phyloP scores from a whole-genome alignment of 306 rosid genomes.

The Cyclanthera cordifolia region DNA sequence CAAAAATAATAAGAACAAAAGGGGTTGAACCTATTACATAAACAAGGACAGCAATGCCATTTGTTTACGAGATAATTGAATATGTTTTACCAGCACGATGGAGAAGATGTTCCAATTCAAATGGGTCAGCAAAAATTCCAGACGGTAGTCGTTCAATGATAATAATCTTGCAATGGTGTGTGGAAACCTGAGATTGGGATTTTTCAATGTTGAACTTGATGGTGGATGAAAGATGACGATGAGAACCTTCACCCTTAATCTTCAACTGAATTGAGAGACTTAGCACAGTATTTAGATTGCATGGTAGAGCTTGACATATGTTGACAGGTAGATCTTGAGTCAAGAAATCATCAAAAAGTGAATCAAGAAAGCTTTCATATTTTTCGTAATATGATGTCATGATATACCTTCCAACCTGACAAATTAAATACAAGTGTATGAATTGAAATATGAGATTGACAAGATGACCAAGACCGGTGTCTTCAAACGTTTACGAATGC shows the following conservation, averaged over 20 bases:
- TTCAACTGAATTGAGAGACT: conserved; percentile 33
- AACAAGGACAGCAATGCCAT: background rate
- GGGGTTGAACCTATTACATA: background rate
- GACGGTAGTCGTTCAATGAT: conserved; percentile 57
- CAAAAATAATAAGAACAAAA: background rate
- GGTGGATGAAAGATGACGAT: conserved; percentile 45
- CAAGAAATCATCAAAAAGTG: conserved; percentile 40
- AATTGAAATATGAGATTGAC: background rate
- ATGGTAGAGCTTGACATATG: conserved; percentile 31
- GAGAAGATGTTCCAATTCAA: conserved; percentile 68
- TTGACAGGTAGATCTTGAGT: conserved; percentile 36
- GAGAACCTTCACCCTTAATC: conserved; percentile 72
- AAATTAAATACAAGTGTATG: conserved; percentile 10
- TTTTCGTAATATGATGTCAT: conserved; percentile 45
- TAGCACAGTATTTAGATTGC: conserved; percentile 19
- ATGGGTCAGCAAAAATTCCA: conserved; percentile 79
- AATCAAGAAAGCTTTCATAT: conserved; percentile 29
- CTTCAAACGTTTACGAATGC: background rate
- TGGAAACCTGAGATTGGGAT: conserved; percentile 25
- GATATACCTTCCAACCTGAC: conserved; percentile 39
- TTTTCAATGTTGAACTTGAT: conserved; percentile 26
- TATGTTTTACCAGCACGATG: conserved; percentile 52
- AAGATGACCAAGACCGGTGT: background rate
- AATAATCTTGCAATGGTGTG: conserved; percentile 38
- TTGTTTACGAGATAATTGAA: background rate